Evolutionary conservation across 1,284 basidiomycete genomes (phyloP).

Genomic region (Phylloporus sp.): DNA sequence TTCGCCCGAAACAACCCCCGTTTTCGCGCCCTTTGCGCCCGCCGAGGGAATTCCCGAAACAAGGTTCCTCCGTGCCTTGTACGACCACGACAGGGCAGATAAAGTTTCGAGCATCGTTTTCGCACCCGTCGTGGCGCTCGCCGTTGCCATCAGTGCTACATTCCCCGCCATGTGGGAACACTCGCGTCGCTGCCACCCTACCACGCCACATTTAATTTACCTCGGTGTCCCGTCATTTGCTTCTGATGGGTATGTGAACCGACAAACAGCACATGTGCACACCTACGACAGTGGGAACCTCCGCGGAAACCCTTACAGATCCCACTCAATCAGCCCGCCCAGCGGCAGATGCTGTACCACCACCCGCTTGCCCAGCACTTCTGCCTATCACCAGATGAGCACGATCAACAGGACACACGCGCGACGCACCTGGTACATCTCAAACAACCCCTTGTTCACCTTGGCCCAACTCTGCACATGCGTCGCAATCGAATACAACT

Average conservation of each 20-base stretch:
- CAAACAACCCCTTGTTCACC: slow-evolving; percentile 88
- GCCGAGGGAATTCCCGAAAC: too few relatives aligned
- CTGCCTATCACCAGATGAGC: slow-evolving; percentile 59
- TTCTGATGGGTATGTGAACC: not conserved
- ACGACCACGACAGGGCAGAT: not conserved
- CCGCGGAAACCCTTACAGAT: slow-evolving; percentile 39
- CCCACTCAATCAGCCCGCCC: slow-evolving; percentile 81
- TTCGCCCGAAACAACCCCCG: too few relatives aligned
- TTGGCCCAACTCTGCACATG: slow-evolving; percentile 90
- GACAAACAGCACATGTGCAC: too few relatives aligned
- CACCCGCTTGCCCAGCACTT: slow-evolving; percentile 94
- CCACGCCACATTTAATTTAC: slow-evolving; percentile 9
- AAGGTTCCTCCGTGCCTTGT: not conserved
- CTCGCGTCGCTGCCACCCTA: slow-evolving; percentile 10
- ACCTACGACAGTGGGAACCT: slow-evolving; percentile 12
- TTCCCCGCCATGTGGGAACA: not conserved
- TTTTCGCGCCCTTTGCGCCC: too few relatives aligned
- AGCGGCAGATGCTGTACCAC: slow-evolving; percentile 95
- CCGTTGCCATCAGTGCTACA: too few relatives aligned
- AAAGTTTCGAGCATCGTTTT: slow-evolving; percentile 1
- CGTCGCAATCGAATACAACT: slow-evolving; percentile 85
- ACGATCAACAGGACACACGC: not conserved
- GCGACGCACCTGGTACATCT: slow-evolving; percentile 86
- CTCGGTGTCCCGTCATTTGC: slow-evolving; percentile 11
- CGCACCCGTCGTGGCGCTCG: not conserved